Percentiles rank a stretch among this genome's conserved stretches.
Conservation (phyloP, 2,329 filamentous ascomycete genomes). For the Pseudocercospora fuligena region DNA sequence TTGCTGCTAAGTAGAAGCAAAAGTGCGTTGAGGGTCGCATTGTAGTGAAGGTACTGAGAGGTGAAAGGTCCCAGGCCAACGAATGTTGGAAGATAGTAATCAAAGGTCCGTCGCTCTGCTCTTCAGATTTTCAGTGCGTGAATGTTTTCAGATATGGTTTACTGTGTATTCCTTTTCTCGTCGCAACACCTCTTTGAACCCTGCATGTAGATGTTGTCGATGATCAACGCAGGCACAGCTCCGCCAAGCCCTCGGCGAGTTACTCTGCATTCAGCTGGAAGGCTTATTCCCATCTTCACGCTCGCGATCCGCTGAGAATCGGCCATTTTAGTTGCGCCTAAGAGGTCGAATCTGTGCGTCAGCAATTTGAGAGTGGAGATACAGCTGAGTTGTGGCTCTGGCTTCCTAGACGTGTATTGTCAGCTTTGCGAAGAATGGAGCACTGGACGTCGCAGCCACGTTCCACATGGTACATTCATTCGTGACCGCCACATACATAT, state of each 20-base stretch:
- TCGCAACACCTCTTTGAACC: background rate
- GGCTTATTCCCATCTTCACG: background rate
- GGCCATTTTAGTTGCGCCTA: background rate
- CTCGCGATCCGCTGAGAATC: background rate
- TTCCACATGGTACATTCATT: background rate
- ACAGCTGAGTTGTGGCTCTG: background rate
- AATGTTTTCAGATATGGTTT: too few species aligned
- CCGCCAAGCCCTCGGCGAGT: background rate
- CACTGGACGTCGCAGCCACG: background rate
- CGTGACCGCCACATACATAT: background rate
- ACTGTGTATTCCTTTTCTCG: background rate
- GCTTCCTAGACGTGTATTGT: background rate
- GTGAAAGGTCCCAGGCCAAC: background rate
- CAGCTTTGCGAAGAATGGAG: background rate
- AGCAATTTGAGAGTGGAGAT: background rate
- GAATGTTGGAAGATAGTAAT: background rate
- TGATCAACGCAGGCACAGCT: background rate
- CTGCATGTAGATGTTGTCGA: background rate
- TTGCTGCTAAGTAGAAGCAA: background rate
- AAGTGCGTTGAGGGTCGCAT: background rate
- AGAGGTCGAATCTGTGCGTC: background rate
- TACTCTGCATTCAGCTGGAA: background rate
- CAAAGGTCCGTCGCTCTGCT: background rate
- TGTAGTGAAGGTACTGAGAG: background rate
- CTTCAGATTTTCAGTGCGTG: too few species aligned